phyloP scores from a whole-genome alignment of 2,329 filamentous ascomycete species.

The Cryphonectria japonica region DNA sequence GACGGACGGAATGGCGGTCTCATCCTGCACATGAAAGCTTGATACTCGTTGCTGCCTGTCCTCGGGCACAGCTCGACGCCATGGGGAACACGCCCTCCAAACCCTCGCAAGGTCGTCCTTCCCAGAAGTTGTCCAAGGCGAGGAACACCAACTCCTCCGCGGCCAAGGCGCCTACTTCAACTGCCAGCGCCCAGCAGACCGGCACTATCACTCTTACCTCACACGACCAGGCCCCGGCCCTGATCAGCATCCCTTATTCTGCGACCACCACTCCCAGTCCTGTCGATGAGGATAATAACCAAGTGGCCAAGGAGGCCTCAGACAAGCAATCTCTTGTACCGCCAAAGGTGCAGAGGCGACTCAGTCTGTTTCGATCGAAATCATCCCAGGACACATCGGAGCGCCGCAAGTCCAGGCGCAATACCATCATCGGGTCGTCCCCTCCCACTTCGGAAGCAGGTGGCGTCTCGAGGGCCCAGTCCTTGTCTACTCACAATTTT shows the following conservation, averaged over 20 bases:
- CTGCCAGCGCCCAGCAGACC: slow-evolving; percentile 12
- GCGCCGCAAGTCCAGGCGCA: slow-evolving; percentile 33
- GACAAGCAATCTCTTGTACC: slow-evolving; percentile 23
- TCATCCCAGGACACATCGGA: slow-evolving; percentile 38
- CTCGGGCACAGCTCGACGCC: slow-evolving; percentile 19
- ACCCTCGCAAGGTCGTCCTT: slow-evolving; percentile 22
- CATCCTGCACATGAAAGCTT: slow-evolving; percentile 21
- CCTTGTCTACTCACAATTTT: slow-evolving; percentile 35
- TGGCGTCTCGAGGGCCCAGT: slow-evolving; percentile 37
- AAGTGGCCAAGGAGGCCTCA: slow-evolving; percentile 4
- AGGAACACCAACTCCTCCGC: slow-evolving; percentile 16
- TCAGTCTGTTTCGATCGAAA: slow-evolving; percentile 43
- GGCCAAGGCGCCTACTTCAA: slow-evolving; percentile 13
- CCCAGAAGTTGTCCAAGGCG: slow-evolving; percentile 28
- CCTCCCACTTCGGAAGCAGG: slow-evolving; percentile 30
- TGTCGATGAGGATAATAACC: slow-evolving; percentile 8
- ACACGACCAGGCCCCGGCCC: slow-evolving; percentile 11
- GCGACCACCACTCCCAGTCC: slow-evolving; percentile 16
- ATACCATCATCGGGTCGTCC: slow-evolving; percentile 38
- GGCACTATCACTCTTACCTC: slow-evolving; percentile 6
- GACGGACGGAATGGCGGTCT: slow-evolving; percentile 27
- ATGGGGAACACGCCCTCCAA: slow-evolving; percentile 30
- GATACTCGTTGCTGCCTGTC: slow-evolving; percentile 19
- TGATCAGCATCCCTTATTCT: slow-evolving; percentile 28
- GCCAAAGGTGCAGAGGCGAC: slow-evolving; percentile 45